Base-by-base conservation (phyloP, 441 rosid species). In the Populus hybrid region DNA sequence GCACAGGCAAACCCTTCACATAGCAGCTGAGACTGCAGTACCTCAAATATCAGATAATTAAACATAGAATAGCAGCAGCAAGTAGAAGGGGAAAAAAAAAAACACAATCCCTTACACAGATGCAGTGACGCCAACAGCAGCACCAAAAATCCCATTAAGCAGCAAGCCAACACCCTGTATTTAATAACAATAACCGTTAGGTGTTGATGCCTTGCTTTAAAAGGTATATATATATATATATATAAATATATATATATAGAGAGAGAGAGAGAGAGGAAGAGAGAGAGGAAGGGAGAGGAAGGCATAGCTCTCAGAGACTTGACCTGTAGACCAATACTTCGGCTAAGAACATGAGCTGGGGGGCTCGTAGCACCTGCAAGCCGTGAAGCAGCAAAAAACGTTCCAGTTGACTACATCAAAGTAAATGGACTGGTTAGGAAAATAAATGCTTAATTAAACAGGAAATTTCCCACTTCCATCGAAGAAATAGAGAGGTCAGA, bases 281-380 rank as follows among this genome's bases (percentile, higher is more conserved):
- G 34, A 23, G 36, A 23, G 40, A 14, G 4, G 16, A 21, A 50
- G 40, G 42, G 24, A 79, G 32, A 36, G 74, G 26, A 14, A 11
- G 34, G 75, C 70, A 69, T 11, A 73, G 59, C 12, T 69, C 75
- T 77, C 65, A 18, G 57, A 16, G 26, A 72, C 28, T 70, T 32
- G 46, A 94, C 99, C 90, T 95, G 97, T 26, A 94, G 88, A 72
- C 99, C 99, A 8, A 96, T 85, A 81, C 99, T 92, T 85, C 98
- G 86, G 82, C 88, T 88, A 42, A 96, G 84, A 28, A 94, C 91
- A 84, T 93, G 89, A 57, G 94, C 94, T 14, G 97, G 99, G 77
- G 99, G 98, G 16, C 92, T 88, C 28, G 99, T 95, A 16, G 99
- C 98, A 71, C 98, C 97, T 14, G 98, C 83, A 73, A 95, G 89